A percentile compares a stretch with the other conserved stretches of the same genome.
phyloP scores from a whole-genome alignment of 148 eudicot species.

The Diospyros kaki region DNA sequence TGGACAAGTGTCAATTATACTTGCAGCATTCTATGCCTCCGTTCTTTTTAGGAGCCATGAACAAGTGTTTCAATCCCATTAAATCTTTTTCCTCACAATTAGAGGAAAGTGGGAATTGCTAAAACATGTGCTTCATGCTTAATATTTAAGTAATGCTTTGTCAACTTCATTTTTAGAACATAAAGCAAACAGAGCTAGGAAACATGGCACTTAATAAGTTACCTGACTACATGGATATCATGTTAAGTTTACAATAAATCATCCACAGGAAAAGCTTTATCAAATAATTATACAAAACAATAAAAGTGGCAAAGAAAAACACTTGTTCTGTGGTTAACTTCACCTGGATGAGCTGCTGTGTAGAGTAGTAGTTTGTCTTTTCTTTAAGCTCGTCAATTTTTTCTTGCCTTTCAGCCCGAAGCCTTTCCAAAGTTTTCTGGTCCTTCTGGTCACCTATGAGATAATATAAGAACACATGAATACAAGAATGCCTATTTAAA shows the following conservation, averaged over 20 bases:
- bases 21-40: too few relatives aligned
- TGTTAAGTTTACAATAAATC: not conserved
- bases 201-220: too few relatives aligned
- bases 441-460: conserved; percentile 73
- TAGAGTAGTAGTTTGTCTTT: conserved; percentile 76
- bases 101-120: not conserved
- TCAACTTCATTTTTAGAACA: not conserved
- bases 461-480: conserved; percentile 10
- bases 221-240: too few relatives aligned
- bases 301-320: not conserved
- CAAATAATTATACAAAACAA: conserved; percentile 2
- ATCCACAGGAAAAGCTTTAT: conserved; percentile 1
- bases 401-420: conserved; percentile 74
- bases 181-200: not conserved
- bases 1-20: too few relatives aligned
- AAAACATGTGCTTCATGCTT: not conserved
- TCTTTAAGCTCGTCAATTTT: conserved; percentile 97
- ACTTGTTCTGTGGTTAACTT: not conserved
- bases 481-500: not conserved
- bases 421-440: conserved; percentile 75
- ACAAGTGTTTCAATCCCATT: too few relatives aligned
- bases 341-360: conserved; percentile 97
- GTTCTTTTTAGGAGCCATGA: too few relatives aligned
- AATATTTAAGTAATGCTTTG: not conserved
- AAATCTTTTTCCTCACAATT: not conserved